phyloP scores from a whole-genome alignment of 2,329 filamentous ascomycete species.

The Pseudogymnoascus sp. region DNA sequence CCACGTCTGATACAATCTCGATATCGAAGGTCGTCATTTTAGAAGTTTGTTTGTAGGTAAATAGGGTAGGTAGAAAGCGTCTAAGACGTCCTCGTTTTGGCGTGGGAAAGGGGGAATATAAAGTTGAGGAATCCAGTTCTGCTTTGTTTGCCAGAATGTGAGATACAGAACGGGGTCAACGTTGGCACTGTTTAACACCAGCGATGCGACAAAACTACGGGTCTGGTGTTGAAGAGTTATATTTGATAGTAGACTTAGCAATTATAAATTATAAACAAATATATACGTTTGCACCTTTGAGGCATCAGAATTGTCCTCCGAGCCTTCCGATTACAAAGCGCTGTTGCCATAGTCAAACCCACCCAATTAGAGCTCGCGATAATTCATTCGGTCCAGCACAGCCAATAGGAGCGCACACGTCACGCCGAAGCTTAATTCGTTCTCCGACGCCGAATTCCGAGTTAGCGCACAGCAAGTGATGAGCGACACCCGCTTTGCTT shows the following conservation, averaged over 20 bases:
- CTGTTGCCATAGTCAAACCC: not conserved
- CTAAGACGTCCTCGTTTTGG: not conserved
- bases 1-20: conserved; percentile 71
- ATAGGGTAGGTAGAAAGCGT: not conserved
- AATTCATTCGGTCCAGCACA: not conserved
- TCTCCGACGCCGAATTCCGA: not conserved
- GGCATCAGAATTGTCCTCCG: not conserved
- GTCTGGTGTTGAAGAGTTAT: not conserved
- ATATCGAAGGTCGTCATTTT: conserved; percentile 71
- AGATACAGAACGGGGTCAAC: not conserved
- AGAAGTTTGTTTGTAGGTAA: not conserved
- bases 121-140: not conserved
- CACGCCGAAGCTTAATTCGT: not conserved
- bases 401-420: not conserved
- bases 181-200: not conserved
- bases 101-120: not conserved
- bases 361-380: not conserved
- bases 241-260: not conserved
- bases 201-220: not conserved
- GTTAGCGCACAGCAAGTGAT: not conserved
- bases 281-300: not conserved
- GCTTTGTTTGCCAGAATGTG: not conserved
- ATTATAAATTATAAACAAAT: not conserved
- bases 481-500: not conserved
- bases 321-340: conserved; percentile 8